A percentile compares a stretch with the other conserved stretches of the same genome.
These are phyloP conservation scores for Tricholoma hemisulphureum DNA, from an alignment of 768 basidiomycete species.

Conservation along the genomic window DNA sequence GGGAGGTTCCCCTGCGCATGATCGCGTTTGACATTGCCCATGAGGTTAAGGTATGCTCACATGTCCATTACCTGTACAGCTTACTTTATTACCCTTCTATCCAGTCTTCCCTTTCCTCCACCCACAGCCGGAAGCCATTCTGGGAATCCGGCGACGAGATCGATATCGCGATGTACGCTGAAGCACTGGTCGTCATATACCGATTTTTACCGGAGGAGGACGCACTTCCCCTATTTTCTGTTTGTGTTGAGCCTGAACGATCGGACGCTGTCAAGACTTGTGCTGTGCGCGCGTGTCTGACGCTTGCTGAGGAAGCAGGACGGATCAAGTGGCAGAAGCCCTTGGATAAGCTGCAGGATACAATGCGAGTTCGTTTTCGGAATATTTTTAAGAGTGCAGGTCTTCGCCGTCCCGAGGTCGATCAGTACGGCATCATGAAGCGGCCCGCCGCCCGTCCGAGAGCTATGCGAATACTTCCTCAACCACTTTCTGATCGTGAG, in stretches of 20 bases:
- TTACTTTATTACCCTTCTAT: background rate
- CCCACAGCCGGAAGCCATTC: constrained; percentile 54
- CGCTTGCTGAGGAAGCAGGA: constrained; percentile 59
- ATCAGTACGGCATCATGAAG: constrained; percentile 53
- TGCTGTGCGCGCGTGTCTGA: constrained; percentile 71
- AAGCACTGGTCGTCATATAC: constrained; percentile 70
- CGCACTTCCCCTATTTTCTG: constrained; percentile 54
- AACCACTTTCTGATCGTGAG: constrained; percentile 67
- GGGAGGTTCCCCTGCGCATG: constrained; percentile 61
- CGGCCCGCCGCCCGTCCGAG: constrained; percentile 58
- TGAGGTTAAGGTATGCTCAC: constrained; percentile 68
- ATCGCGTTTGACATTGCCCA: constrained; percentile 73
- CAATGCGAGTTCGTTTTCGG: constrained; percentile 48
- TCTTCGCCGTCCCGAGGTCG: constrained; percentile 59
- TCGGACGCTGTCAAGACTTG: constrained; percentile 80
- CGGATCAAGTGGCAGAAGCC: constrained; percentile 58
- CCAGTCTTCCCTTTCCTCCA: constrained; percentile 33
- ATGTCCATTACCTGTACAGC: background rate
- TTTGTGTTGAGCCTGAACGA: constrained; percentile 72
- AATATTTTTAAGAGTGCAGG: constrained; percentile 55
- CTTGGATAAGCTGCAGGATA: constrained; percentile 45
- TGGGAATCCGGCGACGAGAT: constrained; percentile 71
- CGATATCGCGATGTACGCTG: constrained; percentile 74
- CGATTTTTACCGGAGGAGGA: constrained; percentile 68
- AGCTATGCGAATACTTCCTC: constrained; percentile 50